Evolutionary conservation across 371 early-diverging fungal species (phyloP), one percentile per base, ranked within the genome.

Genomic region (Coemansia linderi): DNA sequence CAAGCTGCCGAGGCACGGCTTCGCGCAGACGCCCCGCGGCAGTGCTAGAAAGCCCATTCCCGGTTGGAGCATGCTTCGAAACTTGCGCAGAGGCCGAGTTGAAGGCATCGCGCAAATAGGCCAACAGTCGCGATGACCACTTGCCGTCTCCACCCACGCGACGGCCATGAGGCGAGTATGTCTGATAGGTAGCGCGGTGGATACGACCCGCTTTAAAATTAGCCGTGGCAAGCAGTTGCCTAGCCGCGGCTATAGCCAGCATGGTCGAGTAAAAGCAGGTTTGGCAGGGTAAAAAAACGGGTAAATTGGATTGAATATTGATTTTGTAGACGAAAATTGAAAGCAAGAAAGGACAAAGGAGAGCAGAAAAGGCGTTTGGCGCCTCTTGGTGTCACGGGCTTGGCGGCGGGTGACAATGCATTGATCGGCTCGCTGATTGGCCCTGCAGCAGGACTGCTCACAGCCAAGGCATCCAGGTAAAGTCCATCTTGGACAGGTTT

Each of bases 401-500:
- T 33, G 33, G 33, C 33, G 33, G 33, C 33, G 5, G 33, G 5
- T 15, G 27, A 13, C 10, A 3, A 31, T 15, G 7, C 13, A 39
- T 12, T 5, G 5, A 27, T 22, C 12, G 5, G 48, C 10, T 29
- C 27, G 8, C 17, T 15, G 13, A 43, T 19, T 24, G 10, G 17
- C 15, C 33, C 31, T 33, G 33, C 36, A 17, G 17, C n/a, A 24
- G 13, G 19, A 22, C 15, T 19, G 13, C 37, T 56, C 57, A 90
- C 54, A 91, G 68, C 92, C 92, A 92, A 8, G 90, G 91, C 86
- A 91, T 85, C 92, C 92, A 92, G 17, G 86, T 86, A 68, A 88
- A 89, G 60, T 95, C 96, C 94, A 97, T 95, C 68, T 91, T 90
- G 0, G 95, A 90, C 79, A 97, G 86, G 74, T 95, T 96, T 65